Base-by-base conservation (phyloP, 768 basidiomycete genomes). In the Rhodotorula diobovata region DNA sequence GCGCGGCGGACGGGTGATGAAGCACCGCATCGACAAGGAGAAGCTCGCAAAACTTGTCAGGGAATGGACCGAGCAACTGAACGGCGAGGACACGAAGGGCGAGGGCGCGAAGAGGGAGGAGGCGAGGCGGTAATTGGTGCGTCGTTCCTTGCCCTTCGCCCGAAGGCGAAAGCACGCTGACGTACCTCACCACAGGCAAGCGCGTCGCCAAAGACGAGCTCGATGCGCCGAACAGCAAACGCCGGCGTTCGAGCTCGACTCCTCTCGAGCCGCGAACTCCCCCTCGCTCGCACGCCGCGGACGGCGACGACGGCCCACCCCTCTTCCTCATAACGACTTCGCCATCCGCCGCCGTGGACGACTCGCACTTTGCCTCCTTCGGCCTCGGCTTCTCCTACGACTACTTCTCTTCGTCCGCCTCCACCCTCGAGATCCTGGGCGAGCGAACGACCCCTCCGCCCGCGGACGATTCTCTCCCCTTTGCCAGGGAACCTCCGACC, bases 11-110 rank as follows among this genome's bases (percentile, higher is more conserved):
- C 41, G 74, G n/a, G 58, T 75, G 15, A 65, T 64, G 67, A 75
- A 75, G 63, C 74, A 75, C 41, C 53, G 70, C 4, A 71, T 75
- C 53, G 70, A 75, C 54, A 66, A 71, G 58, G 63, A 66, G 14
- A 68, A 68, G 61, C 67, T 75, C 48, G 67, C 56, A 15, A 0
- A 0, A 1, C 60, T 71, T 9, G 64, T 75, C 12, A 54, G 50
- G 32, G 57, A 67, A 68, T 75, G 74, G 74, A 75, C 74, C 45
- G 18, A 39, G 10, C 12, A 43, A 45, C 39, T 71, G 23, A 71
- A 74, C 34, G 15, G 58, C 32, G 21, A n/a, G 32, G 41, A 59
- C 21, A 41, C 39, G 15, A 32, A 48, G 35, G 4, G 30, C 9
- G 23, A 28, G 37, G 20, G 2, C 2, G 34, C 18, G 34, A 11